Conservation (phyloP, 129 eudicot species). For the Pittosporum tobira region DNA sequence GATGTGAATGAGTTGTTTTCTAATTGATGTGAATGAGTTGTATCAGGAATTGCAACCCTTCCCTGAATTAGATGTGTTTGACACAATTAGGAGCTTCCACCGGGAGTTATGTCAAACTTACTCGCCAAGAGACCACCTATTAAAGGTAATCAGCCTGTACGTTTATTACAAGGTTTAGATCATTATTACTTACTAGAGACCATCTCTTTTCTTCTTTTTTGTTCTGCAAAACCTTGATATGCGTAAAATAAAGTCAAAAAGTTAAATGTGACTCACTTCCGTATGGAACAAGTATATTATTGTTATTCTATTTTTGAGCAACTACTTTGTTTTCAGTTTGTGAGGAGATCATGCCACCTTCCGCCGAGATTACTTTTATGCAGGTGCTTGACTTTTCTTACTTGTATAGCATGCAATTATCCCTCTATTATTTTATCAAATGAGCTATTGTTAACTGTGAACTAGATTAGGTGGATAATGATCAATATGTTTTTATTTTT, state of each 20-base stretch:
- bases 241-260: neutral
- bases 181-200: too few species aligned
- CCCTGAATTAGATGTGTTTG: slow-evolving; percentile 56
- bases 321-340: slow-evolving; percentile 40
- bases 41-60: slow-evolving; percentile 82
- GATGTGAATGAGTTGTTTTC: neutral
- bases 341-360: slow-evolving; percentile 63
- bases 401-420: slow-evolving; percentile 2
- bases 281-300: neutral
- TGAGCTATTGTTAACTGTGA: neutral
- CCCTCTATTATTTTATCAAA: neutral
- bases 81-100: slow-evolving; percentile 51
- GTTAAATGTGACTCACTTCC: neutral
- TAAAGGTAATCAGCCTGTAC: slow-evolving; percentile 40
- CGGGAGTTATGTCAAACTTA: slow-evolving; percentile 48
- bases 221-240: neutral
- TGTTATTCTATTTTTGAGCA: neutral
- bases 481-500: neutral
- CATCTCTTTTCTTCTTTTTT: neutral
- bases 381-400: slow-evolving; percentile 47
- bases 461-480: neutral
- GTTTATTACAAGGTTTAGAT: neutral
- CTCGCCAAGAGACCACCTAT: slow-evolving; percentile 75
- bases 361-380: slow-evolving; percentile 70
- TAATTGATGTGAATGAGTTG: neutral